These are phyloP conservation scores for Epichloe elymi DNA, from an alignment of 2,329 filamentous ascomycete genomes.

Conservation along the genomic window DNA sequence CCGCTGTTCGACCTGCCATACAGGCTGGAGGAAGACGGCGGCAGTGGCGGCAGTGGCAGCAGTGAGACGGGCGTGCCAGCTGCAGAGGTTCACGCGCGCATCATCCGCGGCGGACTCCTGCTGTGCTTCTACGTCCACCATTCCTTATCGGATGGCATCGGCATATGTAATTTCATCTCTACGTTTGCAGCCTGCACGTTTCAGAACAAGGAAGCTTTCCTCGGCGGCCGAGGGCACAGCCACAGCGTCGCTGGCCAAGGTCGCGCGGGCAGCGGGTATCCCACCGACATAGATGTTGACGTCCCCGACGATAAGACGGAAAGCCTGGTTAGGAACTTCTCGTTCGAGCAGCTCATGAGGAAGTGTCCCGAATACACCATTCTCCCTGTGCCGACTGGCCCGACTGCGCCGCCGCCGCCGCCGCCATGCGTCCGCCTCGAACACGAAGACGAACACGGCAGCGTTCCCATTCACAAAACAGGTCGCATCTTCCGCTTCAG, in stretches of 20 bases:
- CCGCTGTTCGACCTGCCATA: conserved; percentile 10
- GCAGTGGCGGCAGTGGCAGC: too few species aligned
- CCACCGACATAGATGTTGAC: conserved; percentile 5
- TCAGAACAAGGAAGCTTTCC: neutral
- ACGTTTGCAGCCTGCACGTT: conserved; percentile 21
- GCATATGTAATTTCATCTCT: conserved; percentile 25
- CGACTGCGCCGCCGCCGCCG: conserved; percentile 13
- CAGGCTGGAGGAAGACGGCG: conserved; percentile 3
- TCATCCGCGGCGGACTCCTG: conserved; percentile 23
- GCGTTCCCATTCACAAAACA: conserved; percentile 13
- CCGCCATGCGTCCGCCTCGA: conserved; percentile 10
- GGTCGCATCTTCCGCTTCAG: conserved; percentile 29
- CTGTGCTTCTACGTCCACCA: conserved; percentile 29
- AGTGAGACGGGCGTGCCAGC: conserved; percentile 19
- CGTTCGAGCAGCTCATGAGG: conserved; percentile 14
- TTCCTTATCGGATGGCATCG: conserved; percentile 27
- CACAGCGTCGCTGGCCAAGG: neutral
- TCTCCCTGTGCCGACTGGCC: conserved; percentile 20
- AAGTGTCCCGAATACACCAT: conserved; percentile 27
- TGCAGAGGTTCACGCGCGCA: conserved; percentile 23
- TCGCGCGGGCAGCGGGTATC: neutral
- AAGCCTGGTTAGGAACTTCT: conserved; percentile 7
- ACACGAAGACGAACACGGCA: neutral
- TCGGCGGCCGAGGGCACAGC: neutral
- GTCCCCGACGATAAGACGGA: conserved; percentile 11